Evolutionary conservation across 768 basidiomycete species (phyloP), one percentile per base, ranked within the genome.

Genomic region (Phlegmacium glaucopus): DNA sequence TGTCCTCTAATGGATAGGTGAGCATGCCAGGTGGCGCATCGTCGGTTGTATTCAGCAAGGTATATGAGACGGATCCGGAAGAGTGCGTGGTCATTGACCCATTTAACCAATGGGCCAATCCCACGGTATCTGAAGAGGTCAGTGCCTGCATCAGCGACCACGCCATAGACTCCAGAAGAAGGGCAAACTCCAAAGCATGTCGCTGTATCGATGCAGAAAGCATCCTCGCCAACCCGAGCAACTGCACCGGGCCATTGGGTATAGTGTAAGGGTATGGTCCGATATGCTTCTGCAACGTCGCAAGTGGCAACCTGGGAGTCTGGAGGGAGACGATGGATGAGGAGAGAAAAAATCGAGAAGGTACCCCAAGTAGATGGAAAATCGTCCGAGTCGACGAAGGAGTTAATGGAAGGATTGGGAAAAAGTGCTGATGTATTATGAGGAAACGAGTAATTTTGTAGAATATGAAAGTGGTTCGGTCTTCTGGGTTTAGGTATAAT

Each of bases 281-380:
- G 46, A 41, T 72, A 74, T 0, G 72, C 75, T 46, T 74, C 68
- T 0, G 63, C 48, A 0, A 77, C 62, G 35, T 77, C 70, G 0
- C 63, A 48, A 18, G 68, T 22, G 44, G 67, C 60, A 0, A 57
- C 68, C 52, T 76, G 65, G 0, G 69, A 69, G 0, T 65, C 65
- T 12, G 64, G 68, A 0, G 72, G 72, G 0, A 75, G 66, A 1
- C 49, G 45, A 2, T 40, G 53, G 0, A 72, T 53, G 15, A 68
- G 28, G 3, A 61, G 44, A 11, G 48, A 63, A 0, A 72, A 44
- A 0, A 62, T 53, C 0, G 52, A 32, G 43, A 77, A 76, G 0
- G 72, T 72, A 1, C 70, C 71, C 72, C 74, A 76, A 0, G 67
- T 70, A 53, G 68, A 70, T 0, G 72, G 74, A 41, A 64, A 76